These are phyloP conservation scores for Dichotomocladium elegans DNA, from an alignment of 371 early-diverging fungal species.

Conservation along the genomic window DNA sequence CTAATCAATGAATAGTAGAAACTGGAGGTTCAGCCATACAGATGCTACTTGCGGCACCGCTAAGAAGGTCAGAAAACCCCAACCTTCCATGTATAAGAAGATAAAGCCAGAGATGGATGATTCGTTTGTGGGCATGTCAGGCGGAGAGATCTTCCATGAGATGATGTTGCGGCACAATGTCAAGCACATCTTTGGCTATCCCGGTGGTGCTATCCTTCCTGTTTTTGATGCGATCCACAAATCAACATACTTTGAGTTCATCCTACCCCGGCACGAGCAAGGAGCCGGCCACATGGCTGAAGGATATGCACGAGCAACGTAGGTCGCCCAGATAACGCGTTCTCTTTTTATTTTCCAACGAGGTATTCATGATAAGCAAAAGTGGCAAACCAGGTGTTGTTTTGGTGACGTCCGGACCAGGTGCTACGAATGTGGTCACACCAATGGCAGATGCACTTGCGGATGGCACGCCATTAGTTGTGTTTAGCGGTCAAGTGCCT, in stretches of 20 bases:
- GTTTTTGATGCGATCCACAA: slow-evolving; percentile 97
- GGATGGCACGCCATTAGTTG: slow-evolving; percentile 94
- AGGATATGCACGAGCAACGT: slow-evolving; percentile 95
- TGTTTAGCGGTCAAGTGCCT: slow-evolving; percentile 93
- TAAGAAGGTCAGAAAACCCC: slow-evolving; percentile 3
- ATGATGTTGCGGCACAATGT: slow-evolving; percentile 95
- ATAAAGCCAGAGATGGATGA: slow-evolving; percentile 48
- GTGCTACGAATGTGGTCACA: slow-evolving; percentile 97
- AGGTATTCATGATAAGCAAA: not conserved
- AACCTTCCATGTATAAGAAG: slow-evolving; percentile 22
- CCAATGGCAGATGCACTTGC: slow-evolving; percentile 97
- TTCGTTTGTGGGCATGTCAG: slow-evolving; percentile 90
- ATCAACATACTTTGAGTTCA: slow-evolving; percentile 89
- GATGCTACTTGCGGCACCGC: too few relatives aligned
- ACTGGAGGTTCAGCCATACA: slow-evolving; percentile 1
- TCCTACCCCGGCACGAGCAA: slow-evolving; percentile 96
- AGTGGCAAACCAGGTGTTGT: slow-evolving; percentile 94
- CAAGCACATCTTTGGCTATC: slow-evolving; percentile 94
- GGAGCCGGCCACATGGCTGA: slow-evolving; percentile 99
- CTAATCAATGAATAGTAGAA: slow-evolving; percentile 5
- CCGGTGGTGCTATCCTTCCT: slow-evolving; percentile 95
- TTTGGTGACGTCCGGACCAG: slow-evolving; percentile 95
- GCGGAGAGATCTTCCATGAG: slow-evolving; percentile 97
- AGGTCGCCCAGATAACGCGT: slow-evolving; percentile 29
- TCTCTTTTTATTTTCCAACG: too few relatives aligned